Base-by-base conservation (phyloP, 768 basidiomycete genomes). In the Boletales sp. region DNA sequence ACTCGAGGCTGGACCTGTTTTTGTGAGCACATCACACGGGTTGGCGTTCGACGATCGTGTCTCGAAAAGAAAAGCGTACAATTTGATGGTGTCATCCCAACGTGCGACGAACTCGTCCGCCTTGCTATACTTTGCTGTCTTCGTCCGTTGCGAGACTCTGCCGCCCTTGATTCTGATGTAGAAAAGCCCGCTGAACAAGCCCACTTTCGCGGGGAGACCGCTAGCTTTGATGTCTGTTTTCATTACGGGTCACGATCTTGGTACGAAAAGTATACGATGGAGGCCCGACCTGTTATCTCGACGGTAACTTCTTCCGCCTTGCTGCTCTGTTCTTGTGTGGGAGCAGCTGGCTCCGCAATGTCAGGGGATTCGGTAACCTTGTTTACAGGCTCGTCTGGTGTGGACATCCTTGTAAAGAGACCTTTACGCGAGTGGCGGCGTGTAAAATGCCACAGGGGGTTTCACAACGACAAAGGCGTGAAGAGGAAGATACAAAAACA, bases 161-260 rank as follows among this genome's bases (percentile, higher is more conserved):
- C 61, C 66, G 12, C 66, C 60, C 24, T 68, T 67, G 53, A 67
- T 42, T 15, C 54, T 50, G 42, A 67, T 49, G 15, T 66, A 67
- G 48, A 66, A 67, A 7, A 59, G 13, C 13, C 66, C 66, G 30
- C 54, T 43, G 18, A 67, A 69, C 31, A 67, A 12, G 31, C 66
- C 66, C 13, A 67, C 48, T 58, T 64, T 67, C 15, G 68, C 56
- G 18, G 66, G 66, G 8, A 67, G 56, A 34, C 66, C 68, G 30
- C 64, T 69, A n/a, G 66, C 66, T 49, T 66, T 68, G 55, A 67
- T 67, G 52, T 58, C 66, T 67, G 41, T 50, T 44, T n/a, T 8
- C 14, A 17, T 5, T 5, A 38, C 14, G 19, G 8, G 32, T 10
- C 18, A 30, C 1, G 9, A 10, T 32, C 10, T 9, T n/a, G 2